Percentiles rank a stretch among this genome's conserved stretches.
Conservation (phyloP, 2,329 filamentous ascomycete genomes). For the Tolypocladium pustulatum region DNA sequence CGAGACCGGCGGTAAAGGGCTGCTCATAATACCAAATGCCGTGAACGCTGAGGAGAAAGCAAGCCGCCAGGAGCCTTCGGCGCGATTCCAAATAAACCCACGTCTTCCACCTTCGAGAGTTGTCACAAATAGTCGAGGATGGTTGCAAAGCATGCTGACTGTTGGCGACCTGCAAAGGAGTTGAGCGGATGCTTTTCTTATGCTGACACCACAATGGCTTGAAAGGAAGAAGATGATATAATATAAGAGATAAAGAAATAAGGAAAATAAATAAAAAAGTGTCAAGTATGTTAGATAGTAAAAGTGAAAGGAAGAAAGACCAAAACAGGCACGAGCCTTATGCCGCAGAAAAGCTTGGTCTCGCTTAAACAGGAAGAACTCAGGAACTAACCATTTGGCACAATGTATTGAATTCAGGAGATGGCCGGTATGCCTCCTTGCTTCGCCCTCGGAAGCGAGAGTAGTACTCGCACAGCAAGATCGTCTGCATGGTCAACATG, state of each 20-base stretch:
- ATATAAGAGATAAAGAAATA: conserved; percentile 17
- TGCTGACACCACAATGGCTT: background rate
- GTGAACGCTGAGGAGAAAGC: conserved; percentile 47
- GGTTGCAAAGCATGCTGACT: conserved; percentile 16
- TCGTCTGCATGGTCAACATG: conserved; percentile 40
- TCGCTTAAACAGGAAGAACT: conserved; percentile 1
- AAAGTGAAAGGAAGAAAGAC: conserved; percentile 14
- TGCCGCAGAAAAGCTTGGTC: conserved; percentile 1
- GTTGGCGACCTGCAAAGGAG: conserved; percentile 28
- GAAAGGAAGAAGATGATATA: conserved; percentile 10
- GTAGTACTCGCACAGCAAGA: conserved; percentile 45
- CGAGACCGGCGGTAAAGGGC: conserved; percentile 19
- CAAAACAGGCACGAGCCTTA: conserved; percentile 12
- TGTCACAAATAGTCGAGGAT: conserved; percentile 11
- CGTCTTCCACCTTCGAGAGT: conserved; percentile 32
- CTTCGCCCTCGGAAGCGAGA: conserved; percentile 42
- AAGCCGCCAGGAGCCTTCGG: conserved; percentile 43
- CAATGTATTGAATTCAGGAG: conserved; percentile 36
- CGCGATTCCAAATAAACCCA: conserved; percentile 44
- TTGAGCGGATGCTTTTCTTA: conserved; percentile 12
- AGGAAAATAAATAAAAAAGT: conserved; percentile 15
- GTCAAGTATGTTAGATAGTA: conserved; percentile 13
- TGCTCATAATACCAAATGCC: conserved; percentile 45
- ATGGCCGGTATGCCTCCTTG: conserved; percentile 34
- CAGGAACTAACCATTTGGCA: conserved; percentile 41